Evolutionary conservation across 1,284 basidiomycete species (phyloP), one percentile per base, ranked within the genome.

Genomic region (Pseudozyma hubeiensis): DNA sequence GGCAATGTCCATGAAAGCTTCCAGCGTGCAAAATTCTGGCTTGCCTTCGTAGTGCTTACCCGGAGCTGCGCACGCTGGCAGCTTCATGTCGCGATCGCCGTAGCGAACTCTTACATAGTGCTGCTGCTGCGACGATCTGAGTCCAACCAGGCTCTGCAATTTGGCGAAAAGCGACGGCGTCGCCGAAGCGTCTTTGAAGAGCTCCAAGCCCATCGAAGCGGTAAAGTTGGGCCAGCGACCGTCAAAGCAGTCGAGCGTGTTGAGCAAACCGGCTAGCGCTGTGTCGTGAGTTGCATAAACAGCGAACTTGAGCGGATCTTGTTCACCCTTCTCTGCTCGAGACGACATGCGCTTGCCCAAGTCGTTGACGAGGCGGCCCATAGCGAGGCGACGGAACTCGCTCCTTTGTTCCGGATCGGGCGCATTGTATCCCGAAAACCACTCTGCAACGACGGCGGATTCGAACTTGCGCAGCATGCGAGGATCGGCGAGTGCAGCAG

Each of bases 21-120:
- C 85, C 35, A 93, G 85, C 6, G 90, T 90, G 85, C 92, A 93
- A 77, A 93, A 89, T 79, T 93, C 92, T 0, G 91, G 91, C 9
- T 87, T 87, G 1, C 91, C 91, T 3, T 88, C 86, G 9, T 91
- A 86, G 75, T 93, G 92, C 63, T 91, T 88, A 4, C 90, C 90
- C 53, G 88, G 85, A 1, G 87, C 87, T 0, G 89, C 88, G 74
- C 92, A 93, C 6, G 89, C 78, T 0, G 92, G 91, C 7, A 93
- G 85, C 0, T 85, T 61, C 83, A 93, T 85, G 70, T 88, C 88
- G 61, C 87, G 86, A 85, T 92, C 91, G 82, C 92, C 90, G 78
- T 92, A 92, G 29, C 92, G 88, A 87, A 92, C 89, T 7, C 92
- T 89, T 34, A 93, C 87, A 75, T 89, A 66, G 39, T 65, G 70